These are phyloP conservation scores for Tricholoma sp. DNA, from an alignment of 768 basidiomycete genomes.

Conservation along the genomic window DNA sequence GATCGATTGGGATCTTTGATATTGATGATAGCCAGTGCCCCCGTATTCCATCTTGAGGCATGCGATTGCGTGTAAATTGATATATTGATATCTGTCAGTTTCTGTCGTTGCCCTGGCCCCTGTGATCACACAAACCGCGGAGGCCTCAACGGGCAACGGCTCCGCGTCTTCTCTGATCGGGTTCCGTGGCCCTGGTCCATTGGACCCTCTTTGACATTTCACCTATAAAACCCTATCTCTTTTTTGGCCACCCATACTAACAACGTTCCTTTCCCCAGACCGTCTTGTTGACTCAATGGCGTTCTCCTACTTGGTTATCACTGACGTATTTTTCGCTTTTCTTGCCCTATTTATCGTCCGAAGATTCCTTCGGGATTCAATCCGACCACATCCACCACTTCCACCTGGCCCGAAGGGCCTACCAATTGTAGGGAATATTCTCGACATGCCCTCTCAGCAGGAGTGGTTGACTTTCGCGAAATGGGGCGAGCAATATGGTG, in stretches of 20 bases:
- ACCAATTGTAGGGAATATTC: conserved; percentile 49
- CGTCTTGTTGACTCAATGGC: conserved; percentile 20
- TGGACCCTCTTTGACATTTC: conserved; percentile 24
- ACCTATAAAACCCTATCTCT: conserved; percentile 30
- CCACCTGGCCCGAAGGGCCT: conserved; percentile 51
- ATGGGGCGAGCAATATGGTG: conserved; percentile 51
- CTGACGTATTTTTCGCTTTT: conserved; percentile 29
- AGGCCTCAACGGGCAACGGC: conserved; percentile 5
- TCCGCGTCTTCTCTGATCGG: conserved; percentile 5
- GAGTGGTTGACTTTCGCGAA: conserved; percentile 49
- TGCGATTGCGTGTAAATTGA: not conserved
- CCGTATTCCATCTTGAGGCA: not conserved
- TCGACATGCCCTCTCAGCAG: conserved; percentile 45
- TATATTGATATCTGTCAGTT: conserved; percentile 17
- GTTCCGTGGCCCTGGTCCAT: conserved; percentile 9
- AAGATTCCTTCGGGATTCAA: conserved; percentile 21
- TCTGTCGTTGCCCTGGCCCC: conserved; percentile 38
- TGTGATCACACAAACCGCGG: conserved; percentile 15
- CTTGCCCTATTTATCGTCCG: conserved; percentile 30
- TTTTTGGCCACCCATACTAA: conserved; percentile 11
- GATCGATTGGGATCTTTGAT: not conserved
- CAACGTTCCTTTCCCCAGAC: conserved; percentile 18
- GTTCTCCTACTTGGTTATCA: conserved; percentile 18
- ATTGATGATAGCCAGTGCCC: not conserved
- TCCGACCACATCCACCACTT: conserved; percentile 21